phyloP scores from a whole-genome alignment of 2,329 filamentous ascomycete species.

The Torrubiella hemipterigena region DNA sequence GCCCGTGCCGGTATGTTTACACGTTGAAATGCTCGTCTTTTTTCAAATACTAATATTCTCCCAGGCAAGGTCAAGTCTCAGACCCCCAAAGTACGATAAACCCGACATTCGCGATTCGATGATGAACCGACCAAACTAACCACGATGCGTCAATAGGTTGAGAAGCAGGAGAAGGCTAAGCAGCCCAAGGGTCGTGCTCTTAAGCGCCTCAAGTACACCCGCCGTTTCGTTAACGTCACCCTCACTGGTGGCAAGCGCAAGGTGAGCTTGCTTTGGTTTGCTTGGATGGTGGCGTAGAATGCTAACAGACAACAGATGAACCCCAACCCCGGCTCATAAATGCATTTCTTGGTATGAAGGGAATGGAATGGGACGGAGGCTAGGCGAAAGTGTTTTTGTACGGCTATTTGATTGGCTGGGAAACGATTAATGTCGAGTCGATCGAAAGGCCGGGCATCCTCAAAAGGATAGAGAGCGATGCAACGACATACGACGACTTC shows the following conservation, averaged over 20 bases:
- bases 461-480: slow-evolving; percentile 15
- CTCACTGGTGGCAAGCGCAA: slow-evolving; percentile 98
- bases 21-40: slow-evolving; percentile 6
- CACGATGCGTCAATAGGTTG: slow-evolving; percentile 44
- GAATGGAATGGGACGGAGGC: slow-evolving; percentile 16
- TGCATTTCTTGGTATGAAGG: too few relatives aligned
- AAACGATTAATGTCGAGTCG: slow-evolving; percentile 22
- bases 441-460: slow-evolving; percentile 22
- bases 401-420: too few relatives aligned
- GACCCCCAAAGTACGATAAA: slow-evolving; percentile 67
- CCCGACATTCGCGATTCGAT: slow-evolving; percentile 8
- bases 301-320: slow-evolving; percentile 51
- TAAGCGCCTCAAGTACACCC: slow-evolving; percentile 93
- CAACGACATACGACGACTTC: slow-evolving; percentile 25
- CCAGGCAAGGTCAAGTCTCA: slow-evolving; percentile 97
- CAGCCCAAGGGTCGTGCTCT: slow-evolving; percentile 91
- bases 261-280: slow-evolving; percentile 38
- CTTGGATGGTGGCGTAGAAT: neutral
- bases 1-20: slow-evolving; percentile 57
- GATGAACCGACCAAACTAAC: slow-evolving; percentile 17
- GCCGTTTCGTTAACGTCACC: slow-evolving; percentile 96
- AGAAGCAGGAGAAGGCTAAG: slow-evolving; percentile 93
- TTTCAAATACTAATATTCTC: slow-evolving; percentile 40
- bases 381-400: too few relatives aligned
- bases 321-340: slow-evolving; percentile 68